phyloP scores from a whole-genome alignment of 495 filamentous ascomycete genomes.

The Podospora didyma region DNA sequence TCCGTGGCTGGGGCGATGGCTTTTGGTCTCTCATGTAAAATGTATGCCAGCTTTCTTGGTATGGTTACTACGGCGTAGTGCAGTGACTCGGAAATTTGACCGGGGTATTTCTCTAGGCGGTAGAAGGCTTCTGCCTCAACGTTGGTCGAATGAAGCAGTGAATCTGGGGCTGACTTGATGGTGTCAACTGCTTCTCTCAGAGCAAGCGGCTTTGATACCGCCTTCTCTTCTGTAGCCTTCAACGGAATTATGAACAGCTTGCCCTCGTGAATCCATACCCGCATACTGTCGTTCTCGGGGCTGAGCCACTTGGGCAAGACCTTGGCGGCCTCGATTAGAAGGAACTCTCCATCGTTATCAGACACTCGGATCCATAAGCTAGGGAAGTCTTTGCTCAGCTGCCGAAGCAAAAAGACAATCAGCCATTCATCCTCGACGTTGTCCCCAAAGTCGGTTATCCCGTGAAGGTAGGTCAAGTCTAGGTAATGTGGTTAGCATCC shows the following conservation, averaged over 20 bases:
- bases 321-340: slow-evolving; percentile 90
- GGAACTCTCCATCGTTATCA: slow-evolving; percentile 91
- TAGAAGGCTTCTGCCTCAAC: slow-evolving; percentile 90
- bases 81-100: slow-evolving; percentile 61
- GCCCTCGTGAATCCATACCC: slow-evolving; percentile 77
- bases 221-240: slow-evolving; percentile 4
- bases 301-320: slow-evolving; percentile 85
- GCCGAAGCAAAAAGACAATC: slow-evolving; percentile 84
- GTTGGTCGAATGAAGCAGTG: slow-evolving; percentile 59
- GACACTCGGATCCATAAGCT: slow-evolving; percentile 77
- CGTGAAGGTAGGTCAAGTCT: slow-evolving; percentile 55
- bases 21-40: slow-evolving; percentile 67
- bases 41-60: slow-evolving; percentile 76
- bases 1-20: slow-evolving; percentile 81
- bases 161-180: slow-evolving; percentile 47
- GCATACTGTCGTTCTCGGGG: slow-evolving; percentile 81
- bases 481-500: not conserved
- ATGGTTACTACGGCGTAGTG: slow-evolving; percentile 70
- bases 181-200: slow-evolving; percentile 57
- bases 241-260: slow-evolving; percentile 69
- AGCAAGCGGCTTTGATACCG: slow-evolving; percentile 43
- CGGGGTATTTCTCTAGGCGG: slow-evolving; percentile 76
- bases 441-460: slow-evolving; percentile 82
- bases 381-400: slow-evolving; percentile 67
- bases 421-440: slow-evolving; percentile 97